A percentile compares a stretch with the other conserved stretches of the same genome.
Conservation (phyloP, 2,329 filamentous ascomycete genomes). For the Akanthomyces dipterigenus region DNA sequence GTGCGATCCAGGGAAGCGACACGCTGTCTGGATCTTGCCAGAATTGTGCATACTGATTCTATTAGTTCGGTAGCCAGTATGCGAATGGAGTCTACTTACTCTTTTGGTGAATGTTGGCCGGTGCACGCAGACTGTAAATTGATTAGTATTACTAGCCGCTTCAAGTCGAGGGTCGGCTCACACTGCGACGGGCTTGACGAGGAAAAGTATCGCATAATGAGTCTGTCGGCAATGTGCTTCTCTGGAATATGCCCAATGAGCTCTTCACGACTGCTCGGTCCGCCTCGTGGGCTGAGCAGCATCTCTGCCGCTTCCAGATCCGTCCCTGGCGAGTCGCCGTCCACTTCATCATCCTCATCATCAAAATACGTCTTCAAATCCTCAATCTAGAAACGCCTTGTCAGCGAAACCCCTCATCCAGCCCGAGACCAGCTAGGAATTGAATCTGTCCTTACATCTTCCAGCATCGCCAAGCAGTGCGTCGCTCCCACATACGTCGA, state of each 20-base stretch:
- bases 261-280: constrained; percentile 36
- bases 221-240: constrained; percentile 38
- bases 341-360: constrained; percentile 33
- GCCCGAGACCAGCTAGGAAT: neutral
- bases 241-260: constrained; percentile 43
- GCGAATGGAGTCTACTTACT: constrained; percentile 23
- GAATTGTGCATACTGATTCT: constrained; percentile 41
- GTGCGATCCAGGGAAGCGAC: constrained; percentile 42
- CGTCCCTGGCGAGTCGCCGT: constrained; percentile 26
- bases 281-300: constrained; percentile 34
- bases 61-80: neutral
- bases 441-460: constrained; percentile 39
- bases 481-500: constrained; percentile 52
- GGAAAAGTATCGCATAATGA: constrained; percentile 48
- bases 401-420: constrained; percentile 10
- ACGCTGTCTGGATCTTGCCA: constrained; percentile 35
- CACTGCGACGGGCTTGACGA: constrained; percentile 46
- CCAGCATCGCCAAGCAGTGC: constrained; percentile 53
- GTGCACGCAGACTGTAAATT: constrained; percentile 42
- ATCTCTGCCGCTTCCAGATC: constrained; percentile 35
- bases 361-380: constrained; percentile 53
- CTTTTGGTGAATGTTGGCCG: constrained; percentile 43
- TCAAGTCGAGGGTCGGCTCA: constrained; percentile 23
- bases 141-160: constrained; percentile 9
- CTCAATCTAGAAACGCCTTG: constrained; percentile 40